Conservation (phyloP, 768 basidiomycete species). For the Pleurotus pulmonarius region DNA sequence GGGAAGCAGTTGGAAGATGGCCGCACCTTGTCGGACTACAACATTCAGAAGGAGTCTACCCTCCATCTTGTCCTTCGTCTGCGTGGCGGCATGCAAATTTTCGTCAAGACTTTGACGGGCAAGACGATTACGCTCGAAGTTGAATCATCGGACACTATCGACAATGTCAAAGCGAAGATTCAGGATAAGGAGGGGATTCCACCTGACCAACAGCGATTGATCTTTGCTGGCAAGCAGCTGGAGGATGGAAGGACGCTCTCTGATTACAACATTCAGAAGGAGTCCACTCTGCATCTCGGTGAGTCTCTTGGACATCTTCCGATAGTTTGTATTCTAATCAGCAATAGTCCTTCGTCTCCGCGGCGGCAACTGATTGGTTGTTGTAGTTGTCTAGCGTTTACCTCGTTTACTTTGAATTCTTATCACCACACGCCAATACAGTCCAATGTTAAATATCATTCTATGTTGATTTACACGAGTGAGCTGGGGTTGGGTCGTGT, state of each 20-base stretch:
- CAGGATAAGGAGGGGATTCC: conserved; percentile 84
- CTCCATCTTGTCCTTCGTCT: conserved; percentile 81
- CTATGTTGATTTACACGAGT: too few species aligned
- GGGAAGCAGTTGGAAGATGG: conserved; percentile 93
- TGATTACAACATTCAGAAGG: conserved; percentile 82
- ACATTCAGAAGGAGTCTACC: conserved; percentile 88
- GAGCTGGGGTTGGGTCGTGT: too few species aligned
- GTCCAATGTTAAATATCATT: too few species aligned
- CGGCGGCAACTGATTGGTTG: conserved; percentile 55
- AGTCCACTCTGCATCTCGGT: conserved; percentile 74
- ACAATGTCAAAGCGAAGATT: conserved; percentile 84
- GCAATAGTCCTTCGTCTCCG: conserved; percentile 69
- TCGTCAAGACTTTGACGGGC: conserved; percentile 83
- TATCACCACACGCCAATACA: too few species aligned
- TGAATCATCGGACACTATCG: conserved; percentile 90
- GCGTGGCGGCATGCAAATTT: conserved; percentile 90
- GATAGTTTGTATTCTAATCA: neutral
- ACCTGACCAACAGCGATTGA: conserved; percentile 85
- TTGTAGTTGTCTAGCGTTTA: too few species aligned
- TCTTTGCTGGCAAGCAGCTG: conserved; percentile 92
- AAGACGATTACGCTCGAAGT: conserved; percentile 96
- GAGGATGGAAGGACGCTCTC: conserved; percentile 92
- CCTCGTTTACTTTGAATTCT: too few species aligned
- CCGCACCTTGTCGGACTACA: conserved; percentile 86
- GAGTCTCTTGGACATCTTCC: too few species aligned